Evolutionary conservation across 352 stramenopile genomes (phyloP), one percentile per base, ranked within the genome.

Genomic region (Globisporangium rhizosaccharum): DNA sequence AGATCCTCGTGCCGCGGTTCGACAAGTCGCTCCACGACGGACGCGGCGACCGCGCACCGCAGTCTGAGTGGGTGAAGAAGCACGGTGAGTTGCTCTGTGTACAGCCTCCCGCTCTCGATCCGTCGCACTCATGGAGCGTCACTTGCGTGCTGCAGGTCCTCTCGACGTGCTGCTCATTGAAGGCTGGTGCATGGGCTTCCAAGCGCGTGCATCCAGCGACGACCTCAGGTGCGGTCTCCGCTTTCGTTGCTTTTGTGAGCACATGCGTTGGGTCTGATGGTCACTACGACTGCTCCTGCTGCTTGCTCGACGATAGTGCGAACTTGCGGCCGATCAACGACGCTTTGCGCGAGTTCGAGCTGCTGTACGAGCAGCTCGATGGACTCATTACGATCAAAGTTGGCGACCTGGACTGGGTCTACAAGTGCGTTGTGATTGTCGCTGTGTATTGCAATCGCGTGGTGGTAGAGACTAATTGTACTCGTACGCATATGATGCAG

Each of bases 131-230:
- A 18, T 51, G 46, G 45, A 33, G 20, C n/a, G 3, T 17, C 46
- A 17, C 20, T 30, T 30, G 49, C 8, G 33, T 37, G 26, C 1
- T 53, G 18, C 49, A 92, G 86, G 77, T 14, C 82, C 82, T 15
- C 61, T 93, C 46, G 87, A 96, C 42, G 79, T 96, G 30, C 56
- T 96, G 41, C 53, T 96, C 20, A 75, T 96, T 36, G 87, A 96
- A 64, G 87, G 87, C 25, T 96, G 87, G 87, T 94, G 80, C 61
- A 79, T 93, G 62, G 84, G 84, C 18, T 94, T 96, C 58, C 71
- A 86, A 62, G 72, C 87, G 1, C 60, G 85, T 1, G 57, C 77
- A 6, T 67, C 56, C 15, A 70, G 61, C 28, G 23, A 63, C 11
- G 51, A 71, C 26, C 54, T 85, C 20, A 81, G 75, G 75, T 82